These are phyloP conservation scores for Sapria himalayana DNA, from an alignment of 345 rosid species.

Conservation along the genomic window DNA sequence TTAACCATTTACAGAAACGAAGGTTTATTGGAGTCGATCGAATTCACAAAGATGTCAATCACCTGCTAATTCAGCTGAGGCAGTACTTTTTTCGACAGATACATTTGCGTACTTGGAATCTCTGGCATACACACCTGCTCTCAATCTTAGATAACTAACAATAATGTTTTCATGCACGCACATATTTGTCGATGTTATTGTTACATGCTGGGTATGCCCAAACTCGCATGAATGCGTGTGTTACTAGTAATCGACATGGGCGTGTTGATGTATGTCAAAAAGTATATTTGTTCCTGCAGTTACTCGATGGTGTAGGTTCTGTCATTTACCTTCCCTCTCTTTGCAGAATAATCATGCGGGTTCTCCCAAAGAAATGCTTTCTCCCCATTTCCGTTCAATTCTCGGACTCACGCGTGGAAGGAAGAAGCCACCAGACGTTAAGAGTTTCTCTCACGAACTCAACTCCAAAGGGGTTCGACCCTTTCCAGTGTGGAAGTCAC, in stretches of 20 bases:
- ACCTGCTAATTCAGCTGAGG: constrained; percentile 30
- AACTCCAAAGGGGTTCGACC: constrained; percentile 92
- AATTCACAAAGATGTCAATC: constrained; percentile 35
- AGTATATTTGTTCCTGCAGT: constrained; percentile 6
- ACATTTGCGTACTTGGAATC: too few relatives aligned
- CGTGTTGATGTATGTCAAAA: too few relatives aligned
- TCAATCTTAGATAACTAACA: too few relatives aligned
- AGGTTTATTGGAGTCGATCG: constrained; percentile 35
- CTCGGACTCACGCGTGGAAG: constrained; percentile 69
- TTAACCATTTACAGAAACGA: constrained; percentile 25
- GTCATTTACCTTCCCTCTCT: background rate
- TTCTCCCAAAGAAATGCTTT: constrained; percentile 58
- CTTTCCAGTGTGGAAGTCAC: constrained; percentile 74
- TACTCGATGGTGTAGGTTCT: background rate
- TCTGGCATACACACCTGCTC: too few relatives aligned
- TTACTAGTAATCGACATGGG: too few relatives aligned
- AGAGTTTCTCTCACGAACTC: constrained; percentile 95
- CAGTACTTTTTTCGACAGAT: too few relatives aligned
- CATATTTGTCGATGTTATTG: too few relatives aligned
- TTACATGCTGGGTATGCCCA: too few relatives aligned
- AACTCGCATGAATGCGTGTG: too few relatives aligned
- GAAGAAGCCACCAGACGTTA: constrained; percentile 59
- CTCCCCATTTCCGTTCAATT: constrained; percentile 75
- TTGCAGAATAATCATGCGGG: constrained; percentile 40
- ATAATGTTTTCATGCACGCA: too few relatives aligned